These are phyloP conservation scores for Phytopythium ostracodes DNA, from an alignment of 352 stramenopile species.

Conservation along the genomic window DNA sequence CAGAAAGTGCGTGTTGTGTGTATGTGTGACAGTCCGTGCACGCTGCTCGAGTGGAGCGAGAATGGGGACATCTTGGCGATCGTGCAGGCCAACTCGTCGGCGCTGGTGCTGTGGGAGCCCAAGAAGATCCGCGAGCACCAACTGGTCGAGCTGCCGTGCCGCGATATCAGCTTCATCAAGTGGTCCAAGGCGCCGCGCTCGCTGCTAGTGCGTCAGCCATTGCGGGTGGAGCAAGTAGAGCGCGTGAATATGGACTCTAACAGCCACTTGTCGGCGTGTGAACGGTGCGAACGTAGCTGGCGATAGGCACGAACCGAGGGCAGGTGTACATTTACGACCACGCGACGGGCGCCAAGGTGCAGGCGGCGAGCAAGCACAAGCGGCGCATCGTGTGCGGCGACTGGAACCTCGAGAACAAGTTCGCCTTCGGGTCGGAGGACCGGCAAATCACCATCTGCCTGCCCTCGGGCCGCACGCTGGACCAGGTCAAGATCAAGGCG, in stretches of 20 bases:
- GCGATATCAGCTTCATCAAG: constrained; percentile 74
- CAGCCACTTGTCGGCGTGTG: too few species aligned
- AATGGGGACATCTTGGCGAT: constrained; percentile 66
- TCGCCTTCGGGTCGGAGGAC: constrained; percentile 77
- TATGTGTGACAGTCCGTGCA: constrained; percentile 41
- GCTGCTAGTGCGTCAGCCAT: constrained; percentile 28
- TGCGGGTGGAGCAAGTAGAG: too few species aligned
- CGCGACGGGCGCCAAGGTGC: constrained; percentile 37
- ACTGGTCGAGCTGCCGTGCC: constrained; percentile 64
- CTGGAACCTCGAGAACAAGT: constrained; percentile 80
- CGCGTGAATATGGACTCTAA: too few species aligned
- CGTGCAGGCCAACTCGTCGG: constrained; percentile 68
- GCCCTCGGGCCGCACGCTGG: constrained; percentile 52
- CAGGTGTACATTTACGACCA: constrained; percentile 82
- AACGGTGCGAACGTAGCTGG: constrained; percentile 24
- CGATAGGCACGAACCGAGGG: constrained; percentile 66
- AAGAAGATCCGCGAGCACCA: constrained; percentile 57
- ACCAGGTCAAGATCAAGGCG: constrained; percentile 77
- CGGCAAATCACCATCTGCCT: constrained; percentile 75
- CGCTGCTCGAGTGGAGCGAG: constrained; percentile 70
- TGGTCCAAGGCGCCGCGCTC: constrained; percentile 71
- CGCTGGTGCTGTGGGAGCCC: constrained; percentile 69
- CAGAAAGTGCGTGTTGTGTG: too few species aligned
- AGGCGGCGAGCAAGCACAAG: constrained; percentile 75
- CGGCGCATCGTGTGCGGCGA: constrained; percentile 71